Base-by-base conservation (phyloP, 2,329 filamentous ascomycete genomes). In the Penicillium sp. region DNA sequence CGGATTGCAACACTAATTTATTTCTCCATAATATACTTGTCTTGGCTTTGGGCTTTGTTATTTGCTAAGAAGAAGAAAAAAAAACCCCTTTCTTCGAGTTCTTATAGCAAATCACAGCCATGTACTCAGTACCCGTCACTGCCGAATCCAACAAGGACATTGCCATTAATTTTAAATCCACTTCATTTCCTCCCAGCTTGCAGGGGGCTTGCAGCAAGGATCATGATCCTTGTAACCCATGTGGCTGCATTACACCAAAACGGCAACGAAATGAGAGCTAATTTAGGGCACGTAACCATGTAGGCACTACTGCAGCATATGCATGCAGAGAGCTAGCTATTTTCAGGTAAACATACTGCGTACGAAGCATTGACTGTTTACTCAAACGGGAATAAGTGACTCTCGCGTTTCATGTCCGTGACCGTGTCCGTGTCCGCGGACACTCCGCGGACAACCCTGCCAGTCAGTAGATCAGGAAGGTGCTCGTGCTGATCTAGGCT, bases 241-340 rank as follows among this genome's bases (percentile, higher is more conserved):
- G 37, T 50, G 48, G 43, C 37, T 35, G 21, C n/a, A 40, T 8
- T 12, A 31, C 26, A 24, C 24, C 6, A 17, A 45, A 39, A 13
- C 6, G n/a, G 28, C 8, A 41, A 31, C 5, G 6, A n/a, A 46
- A 47, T 42, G 48, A 21, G 43, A 41, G 10, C 43, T 50, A 50
- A 41, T 41, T 41, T 35, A 37, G 48, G 37, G 19, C 43, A 50
- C 37, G 28, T 21, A 48, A 48, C 41, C 34, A 43, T 43, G 22
- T 22, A 31, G 9, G 22, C 22, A 35, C 48, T 50, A 50, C 43
- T 47, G 43, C 31, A 50, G 17, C 10, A 32, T 24, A 31, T 45
- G 31, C 43, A 40, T 45, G 22, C 12, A 21, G 15, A 3, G 28
- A 5, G 12, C 34, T 49, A 45, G 21, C 47, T 13, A 15, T 9